Evolutionary conservation across 164 flowering plant species (phyloP), one percentile per base, ranked within the genome.

Genomic region (Vitis labrusca): DNA sequence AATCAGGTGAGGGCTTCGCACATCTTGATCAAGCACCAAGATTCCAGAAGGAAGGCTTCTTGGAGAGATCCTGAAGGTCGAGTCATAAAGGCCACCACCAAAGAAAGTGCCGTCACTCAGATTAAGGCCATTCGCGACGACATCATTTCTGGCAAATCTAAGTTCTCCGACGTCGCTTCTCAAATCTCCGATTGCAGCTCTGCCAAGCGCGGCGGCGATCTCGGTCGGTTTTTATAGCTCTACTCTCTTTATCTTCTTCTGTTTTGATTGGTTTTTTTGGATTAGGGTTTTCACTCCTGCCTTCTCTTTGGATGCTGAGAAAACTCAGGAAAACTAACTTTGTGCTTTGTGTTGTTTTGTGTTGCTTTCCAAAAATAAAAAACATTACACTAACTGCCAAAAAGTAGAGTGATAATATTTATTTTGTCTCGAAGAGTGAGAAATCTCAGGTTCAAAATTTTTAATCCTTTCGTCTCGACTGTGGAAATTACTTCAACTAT

Each of bases 161-260:
- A 84, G 74, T 95, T 93, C 75, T 85, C 80, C 51, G 98, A 91
- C 16, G 51, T 93, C 61, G 98, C 98, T 59, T 14, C 90, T 59
- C 75, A 85, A 8, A 47, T 76, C 80, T 91, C 98, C 57, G 97
- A 95, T 71, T 95, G 99, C 75, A 90, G 89, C 87, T 95, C 99
- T 16, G 99, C 98, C 69, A 91, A 95, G 68, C 99, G 99, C 69
- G 97, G 98, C 70, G 99, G 98, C 51, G 97, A 95, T 87, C 92
- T 95, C 48, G 98, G 98, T 95, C 30, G 13, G 84, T 77, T 73
- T 49, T 53, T 67, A 29, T 61, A 15, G 48, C 37, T 32, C 61
- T 53, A 7, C 32, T 59, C 50, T 52, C 29, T 63, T 19, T 3
- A 6, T 15, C 10, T 51, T 53, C 2, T 19, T 19, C 10, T 59